A percentile compares a stretch with the other conserved stretches of the same genome.
These are phyloP conservation scores for Nemania sp. DNA, from an alignment of 2,329 filamentous ascomycete species.

Conservation along the genomic window DNA sequence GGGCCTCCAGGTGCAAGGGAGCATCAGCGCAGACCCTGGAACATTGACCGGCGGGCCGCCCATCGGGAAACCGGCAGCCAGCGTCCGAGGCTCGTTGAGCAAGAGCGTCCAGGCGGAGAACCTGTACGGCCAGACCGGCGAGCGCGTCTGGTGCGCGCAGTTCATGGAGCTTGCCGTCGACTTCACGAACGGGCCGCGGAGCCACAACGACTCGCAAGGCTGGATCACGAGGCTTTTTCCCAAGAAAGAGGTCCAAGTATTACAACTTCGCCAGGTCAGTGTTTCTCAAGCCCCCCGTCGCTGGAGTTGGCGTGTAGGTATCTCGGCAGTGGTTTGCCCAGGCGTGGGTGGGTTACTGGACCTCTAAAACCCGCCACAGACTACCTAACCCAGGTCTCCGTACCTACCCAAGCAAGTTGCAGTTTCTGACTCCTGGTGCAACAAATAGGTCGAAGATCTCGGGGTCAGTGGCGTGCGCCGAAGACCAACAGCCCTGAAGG, in stretches of 20 bases:
- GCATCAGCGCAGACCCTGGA: slow-evolving; percentile 13
- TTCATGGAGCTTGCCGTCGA: slow-evolving; percentile 24
- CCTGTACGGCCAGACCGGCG: slow-evolving; percentile 15
- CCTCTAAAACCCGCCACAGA: too few species aligned
- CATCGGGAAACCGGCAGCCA: slow-evolving; percentile 8
- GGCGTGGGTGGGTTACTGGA: too few species aligned
- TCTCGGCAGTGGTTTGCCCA: background rate
- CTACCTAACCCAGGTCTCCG: too few species aligned
- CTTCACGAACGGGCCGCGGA: slow-evolving; percentile 16
- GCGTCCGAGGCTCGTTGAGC: background rate
- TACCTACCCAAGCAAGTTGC: background rate
- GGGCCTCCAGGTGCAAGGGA: slow-evolving; percentile 3
- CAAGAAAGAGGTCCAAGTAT: slow-evolving; percentile 10
- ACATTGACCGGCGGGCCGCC: slow-evolving; percentile 7
- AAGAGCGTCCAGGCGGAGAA: slow-evolving; percentile 15
- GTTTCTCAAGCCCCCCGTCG: background rate
- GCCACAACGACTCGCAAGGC: slow-evolving; percentile 8
- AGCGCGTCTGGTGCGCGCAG: slow-evolving; percentile 23
- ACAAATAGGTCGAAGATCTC: slow-evolving; percentile 19
- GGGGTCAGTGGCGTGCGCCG: slow-evolving; percentile 16
- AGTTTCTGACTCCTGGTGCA: background rate
- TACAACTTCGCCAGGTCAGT: slow-evolving; percentile 19
- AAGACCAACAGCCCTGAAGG: background rate
- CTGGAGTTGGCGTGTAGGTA: background rate
- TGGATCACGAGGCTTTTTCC: slow-evolving; percentile 15